phyloP scores from a whole-genome alignment of 805 yeast species.

The Metschnikowia gruessii region DNA sequence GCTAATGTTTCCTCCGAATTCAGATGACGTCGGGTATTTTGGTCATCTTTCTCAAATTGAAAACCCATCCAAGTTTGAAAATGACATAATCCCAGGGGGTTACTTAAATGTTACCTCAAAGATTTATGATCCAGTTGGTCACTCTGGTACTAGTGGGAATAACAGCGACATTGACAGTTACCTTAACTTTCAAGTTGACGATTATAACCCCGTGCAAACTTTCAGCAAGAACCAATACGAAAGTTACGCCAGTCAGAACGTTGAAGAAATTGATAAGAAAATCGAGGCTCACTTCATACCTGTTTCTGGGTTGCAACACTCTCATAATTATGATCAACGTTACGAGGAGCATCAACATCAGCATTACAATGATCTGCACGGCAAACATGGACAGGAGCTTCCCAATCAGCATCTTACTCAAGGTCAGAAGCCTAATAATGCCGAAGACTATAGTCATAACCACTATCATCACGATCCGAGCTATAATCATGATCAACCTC shows the following conservation, averaged over 20 bases:
- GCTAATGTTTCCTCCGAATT: constrained; percentile 18
- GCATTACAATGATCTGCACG: constrained; percentile 1
- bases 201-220: constrained; percentile 1
- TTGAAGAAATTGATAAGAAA: constrained; percentile 6
- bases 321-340: background rate
- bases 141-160: constrained; percentile 8
- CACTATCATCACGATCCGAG: constrained; percentile 1
- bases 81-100: constrained; percentile 6
- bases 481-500: background rate
- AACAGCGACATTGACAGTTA: constrained; percentile 12
- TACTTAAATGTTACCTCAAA: constrained; percentile 12
- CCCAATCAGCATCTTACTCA: background rate
- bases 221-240: constrained; percentile 1
- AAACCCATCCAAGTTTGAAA: constrained; percentile 1
- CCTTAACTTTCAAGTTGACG: constrained; percentile 11
- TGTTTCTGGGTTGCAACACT: constrained; percentile 2
- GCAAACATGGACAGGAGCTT: background rate
- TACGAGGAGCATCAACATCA: background rate
- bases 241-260: background rate
- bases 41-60: constrained; percentile 11
- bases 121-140: constrained; percentile 5
- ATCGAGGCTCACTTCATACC: constrained; percentile 14
- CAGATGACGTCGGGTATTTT: constrained; percentile 18
- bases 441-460: background rate
- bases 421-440: background rate